These are phyloP conservation scores for Talaromyces sp. DNA, from an alignment of 2,329 filamentous ascomycete genomes.

Conservation along the genomic window DNA sequence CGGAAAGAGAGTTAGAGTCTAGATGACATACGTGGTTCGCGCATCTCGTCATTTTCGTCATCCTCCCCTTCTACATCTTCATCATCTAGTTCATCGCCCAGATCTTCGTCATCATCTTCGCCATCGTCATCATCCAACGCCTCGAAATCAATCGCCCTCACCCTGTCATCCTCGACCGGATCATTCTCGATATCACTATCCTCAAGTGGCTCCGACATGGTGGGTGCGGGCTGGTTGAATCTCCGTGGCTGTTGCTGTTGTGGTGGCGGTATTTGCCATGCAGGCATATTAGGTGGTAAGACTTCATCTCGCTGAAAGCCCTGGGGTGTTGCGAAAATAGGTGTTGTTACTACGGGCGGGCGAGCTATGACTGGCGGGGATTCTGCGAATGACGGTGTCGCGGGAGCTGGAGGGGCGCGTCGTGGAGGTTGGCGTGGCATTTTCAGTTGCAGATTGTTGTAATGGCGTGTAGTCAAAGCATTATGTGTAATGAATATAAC, in stretches of 20 bases:
- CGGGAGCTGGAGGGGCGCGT: slow-evolving; percentile 13
- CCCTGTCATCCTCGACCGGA: slow-evolving; percentile 10
- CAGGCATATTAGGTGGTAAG: neutral
- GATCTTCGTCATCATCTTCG: slow-evolving; percentile 32
- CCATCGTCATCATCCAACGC: slow-evolving; percentile 23
- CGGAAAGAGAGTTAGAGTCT: no score
- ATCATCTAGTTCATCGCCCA: slow-evolving; percentile 27
- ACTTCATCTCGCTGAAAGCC: slow-evolving; percentile 9
- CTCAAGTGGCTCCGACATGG: slow-evolving; percentile 10
- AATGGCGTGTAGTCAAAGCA: neutral
- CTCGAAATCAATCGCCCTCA: slow-evolving; percentile 17
- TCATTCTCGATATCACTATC: slow-evolving; percentile 19
- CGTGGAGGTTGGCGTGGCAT: slow-evolving; percentile 19
- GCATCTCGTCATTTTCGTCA: slow-evolving; percentile 26
- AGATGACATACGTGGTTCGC: slow-evolving; percentile 30
- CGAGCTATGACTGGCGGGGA: slow-evolving; percentile 1
- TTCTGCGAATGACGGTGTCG: slow-evolving; percentile 11
- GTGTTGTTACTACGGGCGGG: neutral
- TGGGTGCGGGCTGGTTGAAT: neutral
- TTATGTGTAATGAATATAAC: neutral
- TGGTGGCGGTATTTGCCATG: slow-evolving; percentile 7
- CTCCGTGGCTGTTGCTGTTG: neutral
- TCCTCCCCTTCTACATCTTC: slow-evolving; percentile 23
- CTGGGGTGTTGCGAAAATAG: slow-evolving; percentile 13
- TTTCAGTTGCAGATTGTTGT: neutral